Evolutionary conservation across 495 filamentous ascomycete genomes (phyloP).

Genomic region (Opeltia flavorubescens): DNA sequence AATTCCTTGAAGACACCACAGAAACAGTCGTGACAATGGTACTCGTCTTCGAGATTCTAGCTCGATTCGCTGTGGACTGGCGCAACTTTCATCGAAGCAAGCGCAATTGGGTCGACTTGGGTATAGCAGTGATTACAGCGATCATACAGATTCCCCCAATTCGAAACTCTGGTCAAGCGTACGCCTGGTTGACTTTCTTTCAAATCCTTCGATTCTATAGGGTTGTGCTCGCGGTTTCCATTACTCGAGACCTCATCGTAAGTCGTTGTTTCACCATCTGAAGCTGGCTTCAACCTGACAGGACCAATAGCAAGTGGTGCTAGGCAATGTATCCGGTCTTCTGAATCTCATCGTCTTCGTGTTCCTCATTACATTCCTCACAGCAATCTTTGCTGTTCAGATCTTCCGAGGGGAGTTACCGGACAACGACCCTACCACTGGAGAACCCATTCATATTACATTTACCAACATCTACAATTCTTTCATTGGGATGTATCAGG

Average conservation of each 20-base stretch:
- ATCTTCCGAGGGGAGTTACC: slow-evolving; percentile 82
- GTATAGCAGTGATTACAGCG: slow-evolving; percentile 63
- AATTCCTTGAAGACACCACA: slow-evolving; percentile 39
- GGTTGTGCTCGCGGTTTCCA: slow-evolving; percentile 74
- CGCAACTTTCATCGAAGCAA: slow-evolving; percentile 56
- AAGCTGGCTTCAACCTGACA: neutral
- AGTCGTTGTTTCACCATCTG: slow-evolving; percentile 7
- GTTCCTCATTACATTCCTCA: slow-evolving; percentile 86
- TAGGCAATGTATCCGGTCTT: slow-evolving; percentile 85
- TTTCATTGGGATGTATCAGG: slow-evolving; percentile 95
- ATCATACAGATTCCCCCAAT: slow-evolving; percentile 80
- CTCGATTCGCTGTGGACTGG: slow-evolving; percentile 69
- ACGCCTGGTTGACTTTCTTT: slow-evolving; percentile 84
- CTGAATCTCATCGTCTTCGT: slow-evolving; percentile 92
- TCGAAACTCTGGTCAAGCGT: slow-evolving; percentile 57
- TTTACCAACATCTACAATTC: slow-evolving; percentile 90
- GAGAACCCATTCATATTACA: slow-evolving; percentile 45
- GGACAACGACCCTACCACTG: slow-evolving; percentile 31
- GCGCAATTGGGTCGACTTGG: slow-evolving; percentile 67
- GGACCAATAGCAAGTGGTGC: slow-evolving; percentile 43
- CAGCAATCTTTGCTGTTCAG: slow-evolving; percentile 85
- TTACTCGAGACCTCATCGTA: slow-evolving; percentile 72
- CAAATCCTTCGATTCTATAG: slow-evolving; percentile 89
- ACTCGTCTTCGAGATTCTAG: slow-evolving; percentile 68
- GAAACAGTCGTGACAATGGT: slow-evolving; percentile 67